phyloP scores from a whole-genome alignment of 129 eudicot genomes.

The Scalesia atractyloides region DNA sequence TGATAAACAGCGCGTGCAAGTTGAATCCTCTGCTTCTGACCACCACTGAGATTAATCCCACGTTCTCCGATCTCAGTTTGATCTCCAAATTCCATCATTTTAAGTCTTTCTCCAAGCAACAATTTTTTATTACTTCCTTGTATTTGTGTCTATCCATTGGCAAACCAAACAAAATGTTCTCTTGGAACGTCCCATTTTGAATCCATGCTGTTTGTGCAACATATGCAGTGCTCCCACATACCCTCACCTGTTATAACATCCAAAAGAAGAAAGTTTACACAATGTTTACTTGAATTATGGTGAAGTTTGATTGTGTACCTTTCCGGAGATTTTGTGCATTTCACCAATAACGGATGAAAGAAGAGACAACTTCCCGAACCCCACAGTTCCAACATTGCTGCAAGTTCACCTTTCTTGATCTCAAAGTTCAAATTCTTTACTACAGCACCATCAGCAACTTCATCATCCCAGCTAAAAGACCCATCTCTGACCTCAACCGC shows the following conservation, averaged over 20 bases:
- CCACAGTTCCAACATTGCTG: constrained; percentile 95
- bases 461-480: constrained; percentile 87
- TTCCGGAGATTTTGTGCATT: constrained; percentile 71
- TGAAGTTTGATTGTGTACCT: constrained; percentile 30
- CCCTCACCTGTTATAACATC: constrained; percentile 48
- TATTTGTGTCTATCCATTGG: constrained; percentile 63
- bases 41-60: constrained; percentile 87
- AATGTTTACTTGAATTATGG: not conserved
- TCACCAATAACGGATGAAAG: constrained; percentile 72
- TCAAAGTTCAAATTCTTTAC: constrained; percentile 62
- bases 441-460: constrained; percentile 47
- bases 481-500: constrained; percentile 70
- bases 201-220: constrained; percentile 95
- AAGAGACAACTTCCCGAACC: constrained; percentile 87
- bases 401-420: constrained; percentile 75
- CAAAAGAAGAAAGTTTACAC: not conserved
- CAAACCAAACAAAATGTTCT: constrained; percentile 70
- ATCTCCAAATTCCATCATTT: constrained; percentile 84
- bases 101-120: constrained; percentile 86
- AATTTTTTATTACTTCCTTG: constrained; percentile 56
- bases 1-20: constrained; percentile 96
- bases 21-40: constrained; percentile 93
- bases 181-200: constrained; percentile 73
- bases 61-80: constrained; percentile 92
- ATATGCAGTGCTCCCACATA: constrained; percentile 80